These are phyloP conservation scores for Neurospora cerealis DNA, from an alignment of 495 filamentous ascomycete genomes.

Conservation along the genomic window DNA sequence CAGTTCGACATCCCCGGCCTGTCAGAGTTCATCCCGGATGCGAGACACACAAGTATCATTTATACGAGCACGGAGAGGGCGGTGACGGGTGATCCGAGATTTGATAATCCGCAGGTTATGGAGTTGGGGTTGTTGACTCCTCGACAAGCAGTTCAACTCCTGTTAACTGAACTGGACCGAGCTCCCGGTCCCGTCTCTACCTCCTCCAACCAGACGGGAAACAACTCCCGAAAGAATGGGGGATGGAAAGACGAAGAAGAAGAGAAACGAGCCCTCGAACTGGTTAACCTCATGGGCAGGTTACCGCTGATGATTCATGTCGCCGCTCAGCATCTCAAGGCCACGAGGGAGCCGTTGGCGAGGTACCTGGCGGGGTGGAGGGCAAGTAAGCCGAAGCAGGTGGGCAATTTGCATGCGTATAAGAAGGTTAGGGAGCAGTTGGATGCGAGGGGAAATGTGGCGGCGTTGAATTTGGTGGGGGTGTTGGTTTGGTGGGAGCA, in stretches of 20 bases:
- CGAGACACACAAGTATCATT: conserved; percentile 58
- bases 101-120: conserved; percentile 67
- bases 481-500: conserved; percentile 67
- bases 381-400: conserved; percentile 45
- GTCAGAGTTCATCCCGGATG: conserved; percentile 59
- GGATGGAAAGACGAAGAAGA: conserved; percentile 48
- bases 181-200: neutral
- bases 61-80: conserved; percentile 66
- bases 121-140: conserved; percentile 47
- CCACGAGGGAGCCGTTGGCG: conserved; percentile 58
- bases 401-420: conserved; percentile 56
- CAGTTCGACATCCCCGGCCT: conserved; percentile 56
- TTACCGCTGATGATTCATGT: conserved; percentile 73
- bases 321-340: conserved; percentile 62
- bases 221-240: conserved; percentile 30
- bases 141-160: conserved; percentile 35
- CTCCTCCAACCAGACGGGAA: neutral
- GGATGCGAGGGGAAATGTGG: conserved; percentile 42
- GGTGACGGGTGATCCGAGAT: conserved; percentile 54
- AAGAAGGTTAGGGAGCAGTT: conserved; percentile 62
- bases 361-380: conserved; percentile 61
- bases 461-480: conserved; percentile 56
- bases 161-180: conserved; percentile 38
- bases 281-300: conserved; percentile 60
- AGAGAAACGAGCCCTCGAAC: conserved; percentile 46